These are phyloP conservation scores for Tricholoma furcatifolium DNA, from an alignment of 768 basidiomycete species.

Conservation along the genomic window DNA sequence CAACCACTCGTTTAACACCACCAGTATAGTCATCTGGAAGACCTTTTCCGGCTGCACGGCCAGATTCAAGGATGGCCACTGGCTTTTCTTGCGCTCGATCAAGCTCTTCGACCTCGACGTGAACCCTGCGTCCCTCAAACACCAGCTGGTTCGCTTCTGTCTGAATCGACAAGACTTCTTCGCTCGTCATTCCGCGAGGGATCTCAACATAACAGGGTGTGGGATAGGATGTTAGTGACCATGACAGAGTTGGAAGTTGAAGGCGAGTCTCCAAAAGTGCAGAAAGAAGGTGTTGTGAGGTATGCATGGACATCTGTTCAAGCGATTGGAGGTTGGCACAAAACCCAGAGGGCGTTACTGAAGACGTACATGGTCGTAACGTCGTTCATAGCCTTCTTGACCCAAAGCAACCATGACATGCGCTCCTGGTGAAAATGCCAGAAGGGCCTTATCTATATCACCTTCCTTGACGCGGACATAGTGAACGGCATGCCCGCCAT, in stretches of 20 bases:
- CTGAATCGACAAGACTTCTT: conserved; percentile 64
- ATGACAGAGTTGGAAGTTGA: conserved; percentile 70
- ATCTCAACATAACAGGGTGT: conserved; percentile 77
- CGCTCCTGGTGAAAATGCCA: conserved; percentile 49
- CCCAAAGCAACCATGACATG: conserved; percentile 54
- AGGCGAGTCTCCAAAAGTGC: conserved; percentile 70
- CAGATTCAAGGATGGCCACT: conserved; percentile 39
- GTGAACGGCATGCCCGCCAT: conserved; percentile 75
- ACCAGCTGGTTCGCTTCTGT: conserved; percentile 64
- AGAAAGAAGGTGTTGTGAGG: conserved; percentile 80
- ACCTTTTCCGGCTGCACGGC: conserved; percentile 53
- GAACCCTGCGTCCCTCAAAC: conserved; percentile 63
- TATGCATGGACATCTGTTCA: conserved; percentile 77
- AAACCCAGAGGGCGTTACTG: background rate
- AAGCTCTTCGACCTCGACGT: conserved; percentile 76
- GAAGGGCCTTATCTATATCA: conserved; percentile 39
- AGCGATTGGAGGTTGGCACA: background rate
- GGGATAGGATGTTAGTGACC: conserved; percentile 74
- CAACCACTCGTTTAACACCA: conserved; percentile 73
- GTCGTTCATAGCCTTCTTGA: conserved; percentile 57
- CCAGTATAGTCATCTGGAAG: conserved; percentile 76
- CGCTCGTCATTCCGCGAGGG: conserved; percentile 59
- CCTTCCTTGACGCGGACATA: conserved; percentile 50
- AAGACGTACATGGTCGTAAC: conserved; percentile 69
- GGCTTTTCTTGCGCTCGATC: conserved; percentile 34